Percentiles rank a stretch among this genome's conserved stretches.
Evolutionary conservation across 306 rosid species (phyloP).

Genomic region (Alnus glutinosa): DNA sequence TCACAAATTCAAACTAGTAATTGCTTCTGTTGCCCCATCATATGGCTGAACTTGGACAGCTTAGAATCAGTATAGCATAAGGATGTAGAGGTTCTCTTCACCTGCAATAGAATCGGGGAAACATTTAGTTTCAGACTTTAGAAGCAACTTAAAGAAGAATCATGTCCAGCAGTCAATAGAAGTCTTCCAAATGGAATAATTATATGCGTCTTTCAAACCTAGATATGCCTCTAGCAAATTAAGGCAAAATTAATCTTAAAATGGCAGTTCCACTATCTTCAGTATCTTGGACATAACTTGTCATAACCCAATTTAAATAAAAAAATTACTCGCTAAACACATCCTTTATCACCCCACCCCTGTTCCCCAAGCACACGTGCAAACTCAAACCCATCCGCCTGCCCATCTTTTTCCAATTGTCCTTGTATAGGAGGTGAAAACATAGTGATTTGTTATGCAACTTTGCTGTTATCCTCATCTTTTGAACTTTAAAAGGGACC

Average conservation of each 20-base stretch:
- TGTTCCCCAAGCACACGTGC: background rate
- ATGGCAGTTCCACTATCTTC: background rate
- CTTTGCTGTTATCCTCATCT: background rate
- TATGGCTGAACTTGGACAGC: background rate
- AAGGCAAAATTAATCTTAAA: background rate
- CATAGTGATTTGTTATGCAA: background rate
- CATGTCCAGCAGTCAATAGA: background rate
- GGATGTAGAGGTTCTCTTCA: background rate
- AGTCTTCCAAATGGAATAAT: constrained; percentile 1
- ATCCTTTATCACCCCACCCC: background rate
- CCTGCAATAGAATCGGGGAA: background rate
- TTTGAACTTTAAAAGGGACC: background rate
- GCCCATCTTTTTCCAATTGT: background rate
- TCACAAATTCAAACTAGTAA: background rate
- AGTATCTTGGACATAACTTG: background rate
- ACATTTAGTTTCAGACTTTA: background rate
- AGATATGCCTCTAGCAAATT: background rate
- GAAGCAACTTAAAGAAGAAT: background rate
- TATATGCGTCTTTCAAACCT: background rate
- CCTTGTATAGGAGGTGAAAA: background rate
- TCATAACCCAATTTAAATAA: background rate
- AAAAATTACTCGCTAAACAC: background rate
- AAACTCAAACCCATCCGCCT: background rate
- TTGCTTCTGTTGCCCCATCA: constrained; percentile 2
- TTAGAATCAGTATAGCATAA: background rate